A percentile compares a stretch with the other conserved stretches of the same genome.
Conservation (phyloP, 495 filamentous ascomycete genomes). For the Tetracladium setigerum region DNA sequence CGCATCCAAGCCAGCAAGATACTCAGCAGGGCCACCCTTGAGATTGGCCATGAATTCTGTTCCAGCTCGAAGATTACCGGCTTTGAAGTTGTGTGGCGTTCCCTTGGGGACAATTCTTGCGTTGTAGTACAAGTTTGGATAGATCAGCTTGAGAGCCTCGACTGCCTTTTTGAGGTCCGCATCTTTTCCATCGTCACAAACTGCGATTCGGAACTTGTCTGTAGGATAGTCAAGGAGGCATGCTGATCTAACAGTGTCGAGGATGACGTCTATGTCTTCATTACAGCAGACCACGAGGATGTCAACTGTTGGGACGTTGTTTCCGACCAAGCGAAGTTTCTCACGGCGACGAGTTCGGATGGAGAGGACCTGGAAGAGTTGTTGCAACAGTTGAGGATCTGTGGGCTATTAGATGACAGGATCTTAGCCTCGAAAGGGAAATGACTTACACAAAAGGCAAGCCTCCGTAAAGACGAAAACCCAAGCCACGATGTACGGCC, state of each 20-base stretch:
- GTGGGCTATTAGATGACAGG: background rate
- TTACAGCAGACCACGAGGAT: slow-evolving; percentile 43
- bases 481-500: slow-evolving; percentile 17
- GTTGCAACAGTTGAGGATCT: slow-evolving; percentile 17
- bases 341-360: slow-evolving; percentile 24
- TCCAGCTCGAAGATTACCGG: slow-evolving; percentile 46
- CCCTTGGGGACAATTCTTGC: slow-evolving; percentile 34
- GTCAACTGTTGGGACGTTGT: slow-evolving; percentile 40
- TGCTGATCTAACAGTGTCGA: slow-evolving; percentile 44
- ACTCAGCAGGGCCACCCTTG: slow-evolving; percentile 35
- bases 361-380: slow-evolving; percentile 18
- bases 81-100: slow-evolving; percentile 46
- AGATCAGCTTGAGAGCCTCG: slow-evolving; percentile 16
- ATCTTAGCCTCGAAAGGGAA: background rate
- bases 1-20: slow-evolving; percentile 44
- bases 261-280: slow-evolving; percentile 44
- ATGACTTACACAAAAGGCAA: slow-evolving; percentile 12
- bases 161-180: slow-evolving; percentile 28
- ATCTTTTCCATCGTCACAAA: slow-evolving; percentile 43
- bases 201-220: slow-evolving; percentile 39
- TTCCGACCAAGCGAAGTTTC: slow-evolving; percentile 33
- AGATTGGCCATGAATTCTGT: slow-evolving; percentile 29
- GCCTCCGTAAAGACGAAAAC: slow-evolving; percentile 15
- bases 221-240: slow-evolving; percentile 40
- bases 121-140: slow-evolving; percentile 38